These are phyloP conservation scores for Saraca asoca DNA, from an alignment of 331 rosid species.

Conservation along the genomic window DNA sequence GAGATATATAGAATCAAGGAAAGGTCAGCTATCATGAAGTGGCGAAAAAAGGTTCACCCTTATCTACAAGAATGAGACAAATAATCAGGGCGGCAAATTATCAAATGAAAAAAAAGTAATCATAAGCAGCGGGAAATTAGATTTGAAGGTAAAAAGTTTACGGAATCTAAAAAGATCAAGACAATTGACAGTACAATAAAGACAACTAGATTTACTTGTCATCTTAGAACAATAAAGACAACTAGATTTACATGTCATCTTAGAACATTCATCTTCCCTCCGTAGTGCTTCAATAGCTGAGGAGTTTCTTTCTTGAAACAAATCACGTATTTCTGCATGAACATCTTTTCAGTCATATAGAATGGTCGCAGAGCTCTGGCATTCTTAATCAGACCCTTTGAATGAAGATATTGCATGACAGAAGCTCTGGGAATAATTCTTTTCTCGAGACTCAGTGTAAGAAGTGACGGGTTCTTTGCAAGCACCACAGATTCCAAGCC, in stretches of 20 bases:
- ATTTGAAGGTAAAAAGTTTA: too few relatives aligned
- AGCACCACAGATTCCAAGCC: slow-evolving; percentile 1
- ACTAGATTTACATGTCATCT: background rate
- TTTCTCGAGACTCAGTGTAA: slow-evolving; percentile 22
- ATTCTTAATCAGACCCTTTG: slow-evolving; percentile 41
- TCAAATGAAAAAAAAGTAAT: too few relatives aligned
- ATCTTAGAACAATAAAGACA: too few relatives aligned
- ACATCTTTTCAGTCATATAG: slow-evolving; percentile 25
- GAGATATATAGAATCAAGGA: too few relatives aligned
- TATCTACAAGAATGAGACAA: too few relatives aligned
- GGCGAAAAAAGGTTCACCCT: too few relatives aligned
- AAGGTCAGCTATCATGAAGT: too few relatives aligned
- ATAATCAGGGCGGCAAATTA: too few relatives aligned
- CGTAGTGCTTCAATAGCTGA: slow-evolving; percentile 29
- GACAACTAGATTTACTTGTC: too few relatives aligned
- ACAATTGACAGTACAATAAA: too few relatives aligned
- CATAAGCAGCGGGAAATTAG: too few relatives aligned
- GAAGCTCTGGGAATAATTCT: slow-evolving; percentile 36
- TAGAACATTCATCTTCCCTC: slow-evolving; percentile 26
- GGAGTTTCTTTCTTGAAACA: slow-evolving; percentile 31
- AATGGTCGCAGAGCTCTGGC: slow-evolving; percentile 11
- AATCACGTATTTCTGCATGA: slow-evolving; percentile 49
- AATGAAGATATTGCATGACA: slow-evolving; percentile 29
- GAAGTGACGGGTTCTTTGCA: background rate
- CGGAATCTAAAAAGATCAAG: too few relatives aligned